Evolutionary conservation across 2,329 filamentous ascomycete genomes (phyloP), one percentile per base, ranked within the genome.

Genomic region (Trichophyton mentagrophytes): DNA sequence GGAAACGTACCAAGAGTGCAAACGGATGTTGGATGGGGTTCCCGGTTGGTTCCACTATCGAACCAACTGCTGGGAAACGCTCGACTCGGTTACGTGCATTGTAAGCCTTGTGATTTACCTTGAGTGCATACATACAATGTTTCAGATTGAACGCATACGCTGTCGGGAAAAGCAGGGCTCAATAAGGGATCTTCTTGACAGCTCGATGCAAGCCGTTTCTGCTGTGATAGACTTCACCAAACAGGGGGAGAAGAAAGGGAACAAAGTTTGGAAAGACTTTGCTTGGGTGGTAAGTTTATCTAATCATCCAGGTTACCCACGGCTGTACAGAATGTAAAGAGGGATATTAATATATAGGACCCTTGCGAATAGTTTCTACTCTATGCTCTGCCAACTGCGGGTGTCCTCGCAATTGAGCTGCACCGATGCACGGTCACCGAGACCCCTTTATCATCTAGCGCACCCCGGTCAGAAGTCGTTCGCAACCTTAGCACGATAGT

Each of bases 111-210:
- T 67, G 15, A 64, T 66, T 30, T 63, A 65, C 22, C 59, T 67
- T 30, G 66, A 68, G 27, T 67, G 66, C 36, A 63, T 65, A 9
- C 61, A 63, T 25, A 65, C 56, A 13, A 61, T 68, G 0, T 65
- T 67, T 36, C 66, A 68, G 42, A 61, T 67, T 40, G 64, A 68
- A 44, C 64, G 66, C 7, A 66, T 68, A 25, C 65, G 65, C 17
- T 66, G 63, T 13, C 62, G 63, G 20, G 64, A 67, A 44, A 63
- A 61, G 49, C 15, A 57, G 13, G 61, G 58, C 33, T 61, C 61
- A 17, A 64, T 58, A 33, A 63, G 56, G 15, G 65, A 66, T 57
- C 57, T 68, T 38, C 62, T 68, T 20, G 63, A 65, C 36, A 64
- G 62, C 22, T 65, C 66, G 11, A 66, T 67, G 62, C 65, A 67